A percentile compares a stretch with the other conserved stretches of the same genome.
These are phyloP conservation scores for Hanseniaspora taiwanica DNA, from an alignment of 805 yeast species.

Conservation along the genomic window DNA sequence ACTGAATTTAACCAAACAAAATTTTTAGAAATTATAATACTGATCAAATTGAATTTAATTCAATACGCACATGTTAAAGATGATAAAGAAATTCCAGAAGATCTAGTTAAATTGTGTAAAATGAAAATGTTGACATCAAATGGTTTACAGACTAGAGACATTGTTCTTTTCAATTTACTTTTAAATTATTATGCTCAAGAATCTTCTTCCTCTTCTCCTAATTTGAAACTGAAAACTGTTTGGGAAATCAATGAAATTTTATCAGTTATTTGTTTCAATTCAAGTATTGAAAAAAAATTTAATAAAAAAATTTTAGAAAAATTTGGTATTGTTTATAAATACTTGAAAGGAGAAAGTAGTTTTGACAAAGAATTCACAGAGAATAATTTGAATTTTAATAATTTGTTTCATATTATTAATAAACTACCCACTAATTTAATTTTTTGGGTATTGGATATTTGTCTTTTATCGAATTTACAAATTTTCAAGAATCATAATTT, in stretches of 20 bases:
- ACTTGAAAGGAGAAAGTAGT: constrained; percentile 19
- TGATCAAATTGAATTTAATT: constrained; percentile 7
- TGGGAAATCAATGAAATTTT: constrained; percentile 23
- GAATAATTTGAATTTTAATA: constrained; percentile 18
- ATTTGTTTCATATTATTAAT: constrained; percentile 22
- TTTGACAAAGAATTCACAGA: constrained; percentile 21
- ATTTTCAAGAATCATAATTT: constrained; percentile 1
- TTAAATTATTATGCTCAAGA: constrained; percentile 2
- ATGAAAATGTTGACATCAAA: constrained; percentile 24
- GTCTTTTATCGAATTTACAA: constrained; percentile 19
- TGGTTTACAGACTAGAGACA: constrained; percentile 26
- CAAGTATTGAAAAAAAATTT: constrained; percentile 16
- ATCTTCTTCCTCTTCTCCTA: no score
- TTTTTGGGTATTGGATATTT: constrained; percentile 24
- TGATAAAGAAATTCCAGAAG: constrained; percentile 9
- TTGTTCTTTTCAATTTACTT: constrained; percentile 12
- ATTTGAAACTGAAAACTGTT: constrained; percentile 6
- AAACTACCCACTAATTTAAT: constrained; percentile 21
- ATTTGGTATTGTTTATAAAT: constrained; percentile 20
- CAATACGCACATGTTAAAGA: constrained; percentile 11
- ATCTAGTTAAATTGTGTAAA: constrained; percentile 20
- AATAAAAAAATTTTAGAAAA: constrained; percentile 19
- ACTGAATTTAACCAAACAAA: constrained; percentile 22
- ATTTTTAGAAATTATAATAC: constrained; percentile 17
- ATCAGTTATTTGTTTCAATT: constrained; percentile 22